Percentiles rank a stretch among this genome's conserved stretches.
These are phyloP conservation scores for Multifurca ochricompacta DNA, from an alignment of 768 basidiomycete genomes.

Conservation along the genomic window DNA sequence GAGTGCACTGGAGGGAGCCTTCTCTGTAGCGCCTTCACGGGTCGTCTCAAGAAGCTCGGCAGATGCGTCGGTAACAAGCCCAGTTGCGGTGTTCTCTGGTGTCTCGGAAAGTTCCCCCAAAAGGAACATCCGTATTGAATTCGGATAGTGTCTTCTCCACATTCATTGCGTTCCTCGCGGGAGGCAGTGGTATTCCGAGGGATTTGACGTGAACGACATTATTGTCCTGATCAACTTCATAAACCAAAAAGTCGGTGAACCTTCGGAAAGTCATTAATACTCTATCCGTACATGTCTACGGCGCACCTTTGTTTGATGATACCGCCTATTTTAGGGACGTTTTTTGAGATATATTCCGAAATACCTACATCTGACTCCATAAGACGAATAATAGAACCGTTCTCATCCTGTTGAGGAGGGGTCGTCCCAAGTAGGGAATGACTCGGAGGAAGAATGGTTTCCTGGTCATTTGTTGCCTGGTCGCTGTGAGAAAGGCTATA, in stretches of 20 bases:
- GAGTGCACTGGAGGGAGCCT: conserved; percentile 18
- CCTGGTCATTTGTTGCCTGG: conserved; percentile 1
- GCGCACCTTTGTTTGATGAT: conserved; percentile 95
- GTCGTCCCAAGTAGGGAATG: conserved; percentile 59
- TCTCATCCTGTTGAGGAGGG: conserved; percentile 40
- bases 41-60: conserved; percentile 1
- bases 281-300: background rate
- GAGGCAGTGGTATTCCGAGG: conserved; percentile 58
- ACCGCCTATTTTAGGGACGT: conserved; percentile 68
- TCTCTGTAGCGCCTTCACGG: conserved; percentile 16
- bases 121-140: conserved; percentile 14
- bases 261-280: conserved; percentile 34
- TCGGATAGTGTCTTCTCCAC: conserved; percentile 24
- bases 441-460: conserved; percentile 55
- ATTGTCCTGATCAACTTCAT: conserved; percentile 77
- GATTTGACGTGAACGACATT: conserved; percentile 77
- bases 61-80: background rate
- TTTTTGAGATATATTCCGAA: conserved; percentile 70
- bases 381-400: conserved; percentile 48
- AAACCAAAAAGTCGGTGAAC: conserved; percentile 96
- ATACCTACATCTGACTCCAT: conserved; percentile 84
- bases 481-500: conserved; percentile 29
- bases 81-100: conserved; percentile 9
- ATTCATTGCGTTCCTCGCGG: conserved; percentile 35
- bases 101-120: conserved; percentile 16